Conservation (phyloP, 768 basidiomycete genomes). For the Termitomyces sp. region DNA sequence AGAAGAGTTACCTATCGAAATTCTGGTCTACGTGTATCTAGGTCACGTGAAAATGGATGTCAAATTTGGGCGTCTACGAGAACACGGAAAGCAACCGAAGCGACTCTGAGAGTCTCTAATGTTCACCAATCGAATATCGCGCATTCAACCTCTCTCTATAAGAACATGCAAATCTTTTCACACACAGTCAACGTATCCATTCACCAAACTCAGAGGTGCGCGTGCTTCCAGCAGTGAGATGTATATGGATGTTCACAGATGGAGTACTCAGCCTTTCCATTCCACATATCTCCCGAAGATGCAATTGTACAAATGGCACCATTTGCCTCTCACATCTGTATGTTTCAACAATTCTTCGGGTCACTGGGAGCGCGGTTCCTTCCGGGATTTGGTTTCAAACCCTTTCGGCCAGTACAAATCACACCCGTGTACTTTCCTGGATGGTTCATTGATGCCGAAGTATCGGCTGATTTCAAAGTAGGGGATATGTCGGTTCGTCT, state of each 20-base stretch:
- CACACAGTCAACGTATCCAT: slow-evolving; percentile 22
- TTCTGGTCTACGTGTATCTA: slow-evolving; percentile 18
- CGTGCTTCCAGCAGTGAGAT: background rate
- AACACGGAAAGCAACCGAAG: too few species aligned
- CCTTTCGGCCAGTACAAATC: slow-evolving; percentile 42
- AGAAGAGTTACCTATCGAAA: slow-evolving; percentile 11
- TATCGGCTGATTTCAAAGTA: slow-evolving; percentile 33
- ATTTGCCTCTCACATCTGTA: slow-evolving; percentile 23
- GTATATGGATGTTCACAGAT: background rate
- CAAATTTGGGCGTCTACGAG: background rate
- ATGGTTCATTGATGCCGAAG: slow-evolving; percentile 58
- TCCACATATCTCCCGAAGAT: slow-evolving; percentile 41
- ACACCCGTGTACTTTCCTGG: slow-evolving; percentile 58
- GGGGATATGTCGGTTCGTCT: slow-evolving; percentile 22
- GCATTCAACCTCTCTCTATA: slow-evolving; percentile 7
- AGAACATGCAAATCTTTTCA: slow-evolving; percentile 4
- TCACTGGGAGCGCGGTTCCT: slow-evolving; percentile 34
- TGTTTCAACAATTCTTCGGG: slow-evolving; percentile 19
- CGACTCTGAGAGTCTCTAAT: too few species aligned
- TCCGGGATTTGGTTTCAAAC: slow-evolving; percentile 33
- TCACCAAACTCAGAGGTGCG: slow-evolving; percentile 34
- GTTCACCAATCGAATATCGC: slow-evolving; percentile 15
- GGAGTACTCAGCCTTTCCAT: slow-evolving; percentile 43
- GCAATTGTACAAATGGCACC: slow-evolving; percentile 38
- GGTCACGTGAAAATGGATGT: slow-evolving; percentile 8